phyloP scores from a whole-genome alignment of 2,329 filamentous ascomycete genomes.

The Chaetomium globosum region DNA sequence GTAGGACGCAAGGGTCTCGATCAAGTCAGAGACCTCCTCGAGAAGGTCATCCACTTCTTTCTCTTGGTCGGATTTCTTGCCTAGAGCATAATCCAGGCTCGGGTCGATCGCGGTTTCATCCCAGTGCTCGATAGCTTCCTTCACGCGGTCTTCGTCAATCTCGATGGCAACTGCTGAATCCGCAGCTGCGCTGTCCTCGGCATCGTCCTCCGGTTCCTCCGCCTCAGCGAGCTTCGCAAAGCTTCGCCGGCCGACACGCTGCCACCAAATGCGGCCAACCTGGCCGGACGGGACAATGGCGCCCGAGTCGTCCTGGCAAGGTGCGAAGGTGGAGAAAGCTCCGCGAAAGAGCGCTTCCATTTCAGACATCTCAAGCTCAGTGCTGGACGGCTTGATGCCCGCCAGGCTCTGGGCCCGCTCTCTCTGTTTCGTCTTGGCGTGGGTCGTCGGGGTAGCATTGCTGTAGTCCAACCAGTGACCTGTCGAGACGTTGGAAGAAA shows the following conservation, averaged over 20 bases:
- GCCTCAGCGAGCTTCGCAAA: conserved; percentile 67
- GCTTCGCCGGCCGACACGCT: conserved; percentile 65
- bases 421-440: conserved; percentile 65
- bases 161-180: conserved; percentile 43
- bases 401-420: conserved; percentile 71
- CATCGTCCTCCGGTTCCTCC: conserved; percentile 46
- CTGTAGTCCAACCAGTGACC: conserved; percentile 73
- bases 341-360: conserved; percentile 75
- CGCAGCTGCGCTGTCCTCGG: conserved; percentile 43
- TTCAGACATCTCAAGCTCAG: conserved; percentile 63
- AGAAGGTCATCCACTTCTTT: conserved; percentile 70
- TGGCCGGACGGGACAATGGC: conserved; percentile 69
- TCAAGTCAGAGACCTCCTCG: conserved; percentile 71
- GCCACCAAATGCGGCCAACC: conserved; percentile 75
- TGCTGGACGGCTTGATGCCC: conserved; percentile 59
- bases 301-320: conserved; percentile 71
- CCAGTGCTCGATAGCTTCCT: conserved; percentile 61
- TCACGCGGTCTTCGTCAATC: conserved; percentile 56
- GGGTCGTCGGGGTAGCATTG: conserved; percentile 61
- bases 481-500: conserved; percentile 64
- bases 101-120: conserved; percentile 62
- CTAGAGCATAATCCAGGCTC: conserved; percentile 56
- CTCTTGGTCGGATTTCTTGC: conserved; percentile 55
- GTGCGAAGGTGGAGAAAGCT: conserved; percentile 79
- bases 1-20: conserved; percentile 75